A percentile compares a stretch with the other conserved stretches of the same genome.
Conservation (phyloP, 2,329 filamentous ascomycete genomes). For the Clonostachys solani region DNA sequence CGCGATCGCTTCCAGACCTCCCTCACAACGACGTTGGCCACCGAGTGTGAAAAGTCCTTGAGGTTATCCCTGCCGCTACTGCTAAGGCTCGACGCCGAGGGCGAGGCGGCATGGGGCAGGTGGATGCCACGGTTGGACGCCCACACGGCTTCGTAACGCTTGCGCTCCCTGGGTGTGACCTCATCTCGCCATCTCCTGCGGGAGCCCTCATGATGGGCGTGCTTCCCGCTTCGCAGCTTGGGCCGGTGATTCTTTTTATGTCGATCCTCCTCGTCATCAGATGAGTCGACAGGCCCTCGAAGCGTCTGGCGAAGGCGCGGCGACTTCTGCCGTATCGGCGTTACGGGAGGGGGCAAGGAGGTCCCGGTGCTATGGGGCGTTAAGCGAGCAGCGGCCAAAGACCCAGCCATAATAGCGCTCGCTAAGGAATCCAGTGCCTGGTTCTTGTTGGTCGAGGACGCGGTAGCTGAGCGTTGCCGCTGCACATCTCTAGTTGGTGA, state of each 20-base stretch:
- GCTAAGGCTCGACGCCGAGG: background rate
- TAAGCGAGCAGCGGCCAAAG: conserved; percentile 61
- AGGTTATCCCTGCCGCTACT: conserved; percentile 11
- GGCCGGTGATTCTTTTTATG: conserved; percentile 43
- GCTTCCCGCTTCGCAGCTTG: conserved; percentile 52
- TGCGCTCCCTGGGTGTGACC: conserved; percentile 68
- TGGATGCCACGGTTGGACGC: conserved; percentile 70
- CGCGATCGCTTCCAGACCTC: conserved; percentile 75
- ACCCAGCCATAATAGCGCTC: conserved; percentile 71
- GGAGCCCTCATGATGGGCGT: conserved; percentile 73
- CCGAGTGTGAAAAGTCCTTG: conserved; percentile 53
- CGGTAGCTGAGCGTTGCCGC: conserved; percentile 16
- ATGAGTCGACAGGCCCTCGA: conserved; percentile 29
- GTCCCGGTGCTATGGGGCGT: conserved; percentile 33
- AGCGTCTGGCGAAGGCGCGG: conserved; percentile 62
- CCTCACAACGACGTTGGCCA: conserved; percentile 64
- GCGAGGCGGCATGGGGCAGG: conserved; percentile 16
- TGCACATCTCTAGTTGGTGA: conserved; percentile 28
- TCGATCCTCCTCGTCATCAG: conserved; percentile 37
- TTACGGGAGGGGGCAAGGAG: conserved; percentile 23
- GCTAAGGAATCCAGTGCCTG: conserved; percentile 63
- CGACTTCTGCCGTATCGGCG: conserved; percentile 37
- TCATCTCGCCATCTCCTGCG: conserved; percentile 74
- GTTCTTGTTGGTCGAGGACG: conserved; percentile 18
- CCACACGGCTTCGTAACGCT: conserved; percentile 81